Conservation (phyloP, 495 filamentous ascomycete genomes). For the Monascus purpureus region DNA sequence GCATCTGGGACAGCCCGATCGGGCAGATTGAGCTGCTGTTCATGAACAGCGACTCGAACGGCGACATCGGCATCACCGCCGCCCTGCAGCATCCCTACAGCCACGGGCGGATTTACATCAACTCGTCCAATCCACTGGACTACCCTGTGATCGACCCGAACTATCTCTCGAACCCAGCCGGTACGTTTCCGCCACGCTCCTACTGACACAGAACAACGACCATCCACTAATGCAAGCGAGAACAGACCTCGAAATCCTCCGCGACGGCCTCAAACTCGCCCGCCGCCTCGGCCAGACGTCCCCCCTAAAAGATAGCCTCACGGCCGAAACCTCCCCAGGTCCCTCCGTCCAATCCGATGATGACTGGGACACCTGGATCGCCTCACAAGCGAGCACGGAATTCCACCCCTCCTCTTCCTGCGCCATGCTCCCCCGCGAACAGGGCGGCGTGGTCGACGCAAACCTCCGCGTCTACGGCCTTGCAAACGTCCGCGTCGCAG, state of each 20-base stretch:
- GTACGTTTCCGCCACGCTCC: constrained; percentile 6
- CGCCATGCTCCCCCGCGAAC: constrained; percentile 32
- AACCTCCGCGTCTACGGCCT: constrained; percentile 34
- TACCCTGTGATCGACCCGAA: constrained; percentile 24
- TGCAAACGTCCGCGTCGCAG: constrained; percentile 36
- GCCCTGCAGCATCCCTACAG: constrained; percentile 22
- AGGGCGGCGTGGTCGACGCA: constrained; percentile 37
- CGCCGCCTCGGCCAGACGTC: constrained; percentile 13
- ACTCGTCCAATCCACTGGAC: constrained; percentile 19
- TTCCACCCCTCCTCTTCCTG: constrained; percentile 37
- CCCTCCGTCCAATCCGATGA: constrained; percentile 10
- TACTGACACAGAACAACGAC: too few species aligned
- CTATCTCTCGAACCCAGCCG: constrained; percentile 15
- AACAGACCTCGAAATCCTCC: constrained; percentile 20
- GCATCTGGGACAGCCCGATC: constrained; percentile 13
- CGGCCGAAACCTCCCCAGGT: constrained; percentile 13
- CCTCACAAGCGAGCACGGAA: constrained; percentile 15
- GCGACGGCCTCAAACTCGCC: constrained; percentile 18
- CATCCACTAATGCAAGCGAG: too few species aligned
- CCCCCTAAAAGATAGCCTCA: constrained; percentile 13
- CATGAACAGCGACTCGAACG: constrained; percentile 19
- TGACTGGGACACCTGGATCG: constrained; percentile 14
- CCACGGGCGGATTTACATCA: constrained; percentile 23
- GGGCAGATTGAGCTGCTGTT: constrained; percentile 19
- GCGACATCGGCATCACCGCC: constrained; percentile 20